Evolutionary conservation across 208 protist species (phyloP).

Genomic region (Leishmania mexicana): DNA sequence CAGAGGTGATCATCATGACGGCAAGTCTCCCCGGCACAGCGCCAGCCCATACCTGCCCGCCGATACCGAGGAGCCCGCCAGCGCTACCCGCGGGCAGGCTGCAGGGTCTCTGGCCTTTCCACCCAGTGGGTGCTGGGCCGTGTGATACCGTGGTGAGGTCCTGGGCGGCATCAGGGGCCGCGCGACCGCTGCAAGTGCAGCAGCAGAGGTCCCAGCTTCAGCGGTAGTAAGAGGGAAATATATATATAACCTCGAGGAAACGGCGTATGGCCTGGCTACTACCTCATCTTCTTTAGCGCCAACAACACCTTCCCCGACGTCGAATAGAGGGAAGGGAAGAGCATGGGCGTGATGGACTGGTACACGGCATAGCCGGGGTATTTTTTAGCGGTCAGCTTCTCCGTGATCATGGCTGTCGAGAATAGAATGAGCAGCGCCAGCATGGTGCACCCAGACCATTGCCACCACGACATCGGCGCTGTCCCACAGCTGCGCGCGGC

Average conservation of each 20-base stretch:
- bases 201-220: neutral
- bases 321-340: slow-evolving; percentile 63
- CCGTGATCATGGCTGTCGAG: slow-evolving; percentile 64
- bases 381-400: slow-evolving; percentile 52
- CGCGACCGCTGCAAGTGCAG: neutral
- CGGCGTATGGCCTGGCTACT: neutral
- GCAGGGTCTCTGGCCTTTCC: neutral
- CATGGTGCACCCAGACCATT: slow-evolving; percentile 44
- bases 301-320: slow-evolving; percentile 41
- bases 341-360: slow-evolving; percentile 73
- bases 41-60: neutral
- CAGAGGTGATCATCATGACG: neutral
- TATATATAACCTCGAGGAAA: neutral
- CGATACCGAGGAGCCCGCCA: neutral
- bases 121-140: neutral
- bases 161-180: neutral
- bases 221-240: neutral
- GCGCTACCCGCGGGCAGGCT: neutral
- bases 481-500: slow-evolving; percentile 28
- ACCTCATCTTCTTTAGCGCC: slow-evolving; percentile 24
- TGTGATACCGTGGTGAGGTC: neutral
- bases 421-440: slow-evolving; percentile 48
- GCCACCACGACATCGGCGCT: slow-evolving; percentile 38
- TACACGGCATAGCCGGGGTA: slow-evolving; percentile 75
- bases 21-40: neutral